Evolutionary conservation across 768 basidiomycete genomes (phyloP).

Genomic region (Mrakia gelida): DNA sequence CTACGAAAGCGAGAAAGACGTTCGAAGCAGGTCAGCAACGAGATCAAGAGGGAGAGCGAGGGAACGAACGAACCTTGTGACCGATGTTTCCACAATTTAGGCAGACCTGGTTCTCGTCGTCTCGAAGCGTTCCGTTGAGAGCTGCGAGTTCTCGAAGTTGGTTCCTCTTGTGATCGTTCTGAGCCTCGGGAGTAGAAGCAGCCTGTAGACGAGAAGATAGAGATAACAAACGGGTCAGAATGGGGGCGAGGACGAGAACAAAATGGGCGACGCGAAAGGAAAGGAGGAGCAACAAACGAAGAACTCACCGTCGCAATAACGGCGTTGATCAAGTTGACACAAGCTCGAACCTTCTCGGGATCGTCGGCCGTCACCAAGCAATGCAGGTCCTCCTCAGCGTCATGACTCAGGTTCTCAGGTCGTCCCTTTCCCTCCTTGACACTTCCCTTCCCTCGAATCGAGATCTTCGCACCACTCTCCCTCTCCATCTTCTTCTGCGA

Average conservation of each 20-base stretch:
- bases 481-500: constrained; percentile 99
- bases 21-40: not conserved
- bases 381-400: constrained; percentile 97
- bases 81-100: constrained; percentile 53
- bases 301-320: constrained; percentile 92
- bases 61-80: constrained; percentile 29
- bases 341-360: constrained; percentile 82
- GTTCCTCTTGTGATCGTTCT: constrained; percentile 99
- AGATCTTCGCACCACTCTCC: constrained; percentile 96
- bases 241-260: not conserved
- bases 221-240: not conserved
- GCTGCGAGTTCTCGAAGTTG: constrained; percentile 97
- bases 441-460: constrained; percentile 95
- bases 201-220: constrained; percentile 55
- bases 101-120: constrained; percentile 99
- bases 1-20: constrained; percentile 54
- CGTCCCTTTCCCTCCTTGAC: constrained; percentile 98
- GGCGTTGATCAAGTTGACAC: constrained; percentile 91
- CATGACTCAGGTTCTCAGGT: constrained; percentile 88
- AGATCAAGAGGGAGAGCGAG: not conserved
- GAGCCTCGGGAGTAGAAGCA: constrained; percentile 96
- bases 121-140: constrained; percentile 95
- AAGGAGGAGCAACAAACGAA: not conserved
- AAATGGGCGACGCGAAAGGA: not conserved
- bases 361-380: constrained; percentile 91